These are phyloP conservation scores for Nakazawaea wyomingensis DNA, from an alignment of 805 yeast species.

Conservation along the genomic window DNA sequence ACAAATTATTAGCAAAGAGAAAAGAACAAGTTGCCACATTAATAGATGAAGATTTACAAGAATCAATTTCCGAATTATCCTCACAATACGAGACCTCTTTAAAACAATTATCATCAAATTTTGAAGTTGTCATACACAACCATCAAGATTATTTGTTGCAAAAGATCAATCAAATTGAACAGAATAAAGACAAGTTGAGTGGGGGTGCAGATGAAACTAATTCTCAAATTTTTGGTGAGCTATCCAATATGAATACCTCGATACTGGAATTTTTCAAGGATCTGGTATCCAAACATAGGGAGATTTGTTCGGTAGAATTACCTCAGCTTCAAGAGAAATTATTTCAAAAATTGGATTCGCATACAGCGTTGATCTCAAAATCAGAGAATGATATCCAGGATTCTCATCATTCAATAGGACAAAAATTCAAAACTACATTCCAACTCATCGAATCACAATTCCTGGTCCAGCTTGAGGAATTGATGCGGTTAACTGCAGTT, in stretches of 20 bases:
- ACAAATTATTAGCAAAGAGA: not conserved
- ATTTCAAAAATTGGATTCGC: not conserved
- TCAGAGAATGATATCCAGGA: not conserved
- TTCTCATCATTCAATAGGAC: constrained; percentile 1
- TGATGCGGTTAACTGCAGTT: not conserved
- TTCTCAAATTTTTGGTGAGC: too few species aligned
- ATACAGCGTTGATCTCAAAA: not conserved
- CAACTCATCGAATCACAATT: constrained; percentile 1
- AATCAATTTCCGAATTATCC: not conserved
- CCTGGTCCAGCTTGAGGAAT: not conserved
- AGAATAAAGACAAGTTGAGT: not conserved
- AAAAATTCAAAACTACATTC: not conserved
- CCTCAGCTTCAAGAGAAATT: not conserved
- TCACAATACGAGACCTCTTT: not conserved
- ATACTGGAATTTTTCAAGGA: not conserved
- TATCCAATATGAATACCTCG: not conserved
- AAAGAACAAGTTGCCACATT: not conserved
- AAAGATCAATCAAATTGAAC: not conserved
- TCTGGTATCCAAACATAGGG: not conserved
- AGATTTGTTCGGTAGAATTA: not conserved
- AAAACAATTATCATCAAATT: not conserved
- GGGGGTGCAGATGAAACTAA: not conserved
- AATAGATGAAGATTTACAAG: not conserved
- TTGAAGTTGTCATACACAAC: not conserved
- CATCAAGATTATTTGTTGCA: not conserved